Base-by-base conservation (phyloP, 2,329 filamentous ascomycete species). In the Coniochaeta hoffmannii region DNA sequence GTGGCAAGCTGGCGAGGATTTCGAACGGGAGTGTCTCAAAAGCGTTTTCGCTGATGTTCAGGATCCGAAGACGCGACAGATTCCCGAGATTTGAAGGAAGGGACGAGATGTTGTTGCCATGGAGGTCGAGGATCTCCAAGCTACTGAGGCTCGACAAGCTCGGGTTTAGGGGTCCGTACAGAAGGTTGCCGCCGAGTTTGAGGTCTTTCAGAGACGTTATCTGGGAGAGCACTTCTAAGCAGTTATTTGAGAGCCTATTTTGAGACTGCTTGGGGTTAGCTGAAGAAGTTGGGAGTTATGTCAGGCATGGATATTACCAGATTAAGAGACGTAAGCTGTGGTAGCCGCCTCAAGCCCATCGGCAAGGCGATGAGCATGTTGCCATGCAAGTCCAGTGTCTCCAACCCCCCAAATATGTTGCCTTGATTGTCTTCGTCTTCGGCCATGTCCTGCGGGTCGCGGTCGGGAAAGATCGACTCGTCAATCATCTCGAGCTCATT, bases 321-420 rank as follows among this genome's bases (percentile, higher is more conserved):
- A 63, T 97, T 97, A 51, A 99, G 75, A 3, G 83, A 87, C 1
- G 89, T 92, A 55, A 99, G 77, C 58, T 86, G 76, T 51, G 85
- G 78, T 35, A 97, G 76, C 53, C 86, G 79, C 60, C 89, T 79
- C 56, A 97, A 67, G 0, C 94, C 93, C 60, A 86, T 68, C 0
- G 94, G 94, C 44, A 97, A 69, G 28, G 81, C 74, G 53, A 79
- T 78, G 17, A 99, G 76, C 46, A 83, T 71, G 65, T 99, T 99
- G 19, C 90, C 89, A 67, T 96, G 94, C 57, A 97, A 68, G 66
- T 97, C 92, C 8, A 97, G 71, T 4, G 81, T 82, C 66, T 96
- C 90, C 1, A 97, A 69, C 0, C 86, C 89, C 2, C 84, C 88
- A 71, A 97, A 97, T 59, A 94, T 87, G 61, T 86, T 87, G 1